Percentiles rank a stretch among this genome's conserved stretches.
These are phyloP conservation scores for Carallia pectinifolia DNA, from an alignment of 345 rosid genomes.

Conservation along the genomic window DNA sequence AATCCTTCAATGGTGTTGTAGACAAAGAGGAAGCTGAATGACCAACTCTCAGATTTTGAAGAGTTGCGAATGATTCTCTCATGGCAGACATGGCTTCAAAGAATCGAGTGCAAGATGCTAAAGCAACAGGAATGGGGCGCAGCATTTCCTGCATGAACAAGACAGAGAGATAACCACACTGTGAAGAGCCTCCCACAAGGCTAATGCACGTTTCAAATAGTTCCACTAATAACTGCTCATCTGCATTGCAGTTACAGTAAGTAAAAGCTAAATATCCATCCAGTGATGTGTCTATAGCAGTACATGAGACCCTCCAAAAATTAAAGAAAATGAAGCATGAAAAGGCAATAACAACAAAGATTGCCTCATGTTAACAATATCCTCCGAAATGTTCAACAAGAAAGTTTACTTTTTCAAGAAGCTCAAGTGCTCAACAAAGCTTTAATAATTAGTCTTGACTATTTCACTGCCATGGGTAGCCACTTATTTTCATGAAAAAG, in stretches of 20 bases:
- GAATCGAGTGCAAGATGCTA: slow-evolving; percentile 95
- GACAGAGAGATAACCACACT: neutral
- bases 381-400: neutral
- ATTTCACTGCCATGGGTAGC: neutral
- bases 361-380: neutral
- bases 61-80: slow-evolving; percentile 96
- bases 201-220: neutral
- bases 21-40: slow-evolving; percentile 55
- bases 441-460: neutral
- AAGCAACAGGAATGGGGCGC: slow-evolving; percentile 96
- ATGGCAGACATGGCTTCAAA: slow-evolving; percentile 98
- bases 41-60: slow-evolving; percentile 81
- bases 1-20: slow-evolving; percentile 49
- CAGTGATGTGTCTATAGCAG: too few species aligned
- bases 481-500: neutral
- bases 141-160: slow-evolving; percentile 73
- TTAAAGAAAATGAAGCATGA: too few species aligned
- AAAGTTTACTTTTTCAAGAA: neutral
- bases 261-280: too few species aligned
- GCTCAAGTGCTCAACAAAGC: neutral
- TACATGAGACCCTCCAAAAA: too few species aligned
- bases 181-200: neutral
- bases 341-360: too few species aligned
- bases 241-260: neutral
- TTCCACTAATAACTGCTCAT: neutral